A percentile compares a stretch with the other conserved stretches of the same genome.
phyloP scores from a whole-genome alignment of 192 early-diverging fungal genomes.

The Coemansia sp. region DNA sequence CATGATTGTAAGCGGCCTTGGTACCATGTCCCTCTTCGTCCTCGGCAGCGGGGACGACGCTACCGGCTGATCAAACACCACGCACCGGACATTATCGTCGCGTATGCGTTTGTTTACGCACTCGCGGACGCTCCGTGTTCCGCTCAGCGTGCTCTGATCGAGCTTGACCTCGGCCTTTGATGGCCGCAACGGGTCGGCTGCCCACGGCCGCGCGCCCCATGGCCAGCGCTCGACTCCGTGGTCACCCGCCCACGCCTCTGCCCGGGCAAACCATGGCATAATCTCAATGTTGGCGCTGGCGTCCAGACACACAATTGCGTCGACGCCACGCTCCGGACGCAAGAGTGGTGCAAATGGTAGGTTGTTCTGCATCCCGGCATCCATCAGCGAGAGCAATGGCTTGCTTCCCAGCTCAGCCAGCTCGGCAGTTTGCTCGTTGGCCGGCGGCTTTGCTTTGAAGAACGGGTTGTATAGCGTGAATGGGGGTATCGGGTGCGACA shows the following conservation, averaged over 20 bases:
- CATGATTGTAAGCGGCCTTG: slow-evolving; percentile 41
- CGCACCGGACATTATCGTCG: slow-evolving; percentile 46
- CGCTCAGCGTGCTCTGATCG: slow-evolving; percentile 12
- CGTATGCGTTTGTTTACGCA: slow-evolving; percentile 16
- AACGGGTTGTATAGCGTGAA: slow-evolving; percentile 69
- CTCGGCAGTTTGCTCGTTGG: background rate
- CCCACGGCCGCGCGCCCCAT: slow-evolving; percentile 56
- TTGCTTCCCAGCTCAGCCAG: slow-evolving; percentile 25
- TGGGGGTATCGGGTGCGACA: slow-evolving; percentile 64
- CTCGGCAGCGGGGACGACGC: slow-evolving; percentile 21
- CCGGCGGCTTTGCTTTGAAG: slow-evolving; percentile 15
- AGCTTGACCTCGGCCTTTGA: slow-evolving; percentile 28
- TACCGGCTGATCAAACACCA: slow-evolving; percentile 49
- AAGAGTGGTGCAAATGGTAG: slow-evolving; percentile 72
- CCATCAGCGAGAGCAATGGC: slow-evolving; percentile 61
- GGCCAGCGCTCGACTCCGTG: slow-evolving; percentile 65
- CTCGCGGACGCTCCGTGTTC: slow-evolving; percentile 23
- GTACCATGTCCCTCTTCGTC: background rate
- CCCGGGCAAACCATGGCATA: slow-evolving; percentile 64
- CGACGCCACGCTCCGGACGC: slow-evolving; percentile 62
- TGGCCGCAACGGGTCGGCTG: slow-evolving; percentile 40
- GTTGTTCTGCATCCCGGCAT: slow-evolving; percentile 82
- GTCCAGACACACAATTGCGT: slow-evolving; percentile 74
- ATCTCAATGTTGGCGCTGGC: slow-evolving; percentile 68
- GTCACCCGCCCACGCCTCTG: slow-evolving; percentile 61